phyloP scores from a whole-genome alignment of 305 asterid species.

The Plantago coronopus region DNA sequence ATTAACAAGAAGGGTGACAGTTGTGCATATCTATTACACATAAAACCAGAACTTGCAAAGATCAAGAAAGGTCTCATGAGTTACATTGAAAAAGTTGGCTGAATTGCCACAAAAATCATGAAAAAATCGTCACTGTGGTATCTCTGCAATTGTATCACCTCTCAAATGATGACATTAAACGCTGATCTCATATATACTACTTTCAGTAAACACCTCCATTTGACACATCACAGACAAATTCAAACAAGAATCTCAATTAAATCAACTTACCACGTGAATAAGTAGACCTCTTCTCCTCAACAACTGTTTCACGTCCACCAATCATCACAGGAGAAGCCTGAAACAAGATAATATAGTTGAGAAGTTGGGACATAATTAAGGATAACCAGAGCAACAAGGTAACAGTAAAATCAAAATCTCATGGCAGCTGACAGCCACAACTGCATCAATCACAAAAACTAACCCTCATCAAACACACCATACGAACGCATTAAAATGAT shows the following conservation, averaged over 20 bases:
- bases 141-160: no score
- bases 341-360: conserved; percentile 12
- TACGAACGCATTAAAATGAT: no score
- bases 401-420: not conserved
- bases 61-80: no score
- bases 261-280: conserved; percentile 59
- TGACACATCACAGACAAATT: not conserved
- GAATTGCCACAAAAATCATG: no score
- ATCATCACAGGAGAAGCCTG: conserved; percentile 81
- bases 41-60: no score
- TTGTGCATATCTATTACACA: no score
- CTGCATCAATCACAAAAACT: no score
- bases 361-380: not conserved
- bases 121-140: no score
- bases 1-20: not conserved
- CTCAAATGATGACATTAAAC: not conserved
- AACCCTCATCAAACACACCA: no score
- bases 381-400: not conserved
- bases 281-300: conserved; percentile 93
- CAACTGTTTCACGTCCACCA: conserved; percentile 55
- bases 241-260: not conserved
- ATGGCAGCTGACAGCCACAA: no score
- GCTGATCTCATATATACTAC: not conserved
- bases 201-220: not conserved
- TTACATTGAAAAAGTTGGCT: no score